These are phyloP conservation scores for Chlorophyllum brunneum DNA, from an alignment of 768 basidiomycete genomes.

Conservation along the genomic window DNA sequence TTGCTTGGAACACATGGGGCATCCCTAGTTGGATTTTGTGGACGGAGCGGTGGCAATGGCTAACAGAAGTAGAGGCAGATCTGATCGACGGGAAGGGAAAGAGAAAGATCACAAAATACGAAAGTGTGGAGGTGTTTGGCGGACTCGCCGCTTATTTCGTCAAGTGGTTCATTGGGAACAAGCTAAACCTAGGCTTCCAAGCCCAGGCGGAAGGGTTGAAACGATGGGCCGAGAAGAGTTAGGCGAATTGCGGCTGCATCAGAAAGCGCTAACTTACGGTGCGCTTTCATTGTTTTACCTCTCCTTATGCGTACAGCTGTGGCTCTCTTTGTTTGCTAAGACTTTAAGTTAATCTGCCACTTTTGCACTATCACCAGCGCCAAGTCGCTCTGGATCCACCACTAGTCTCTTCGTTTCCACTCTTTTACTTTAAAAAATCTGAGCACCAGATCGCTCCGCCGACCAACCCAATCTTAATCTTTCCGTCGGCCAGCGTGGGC, in stretches of 20 bases:
- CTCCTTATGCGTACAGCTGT: background rate
- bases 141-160: conserved; percentile 54
- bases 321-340: background rate
- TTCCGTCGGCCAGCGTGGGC: no score
- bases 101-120: conserved; percentile 46
- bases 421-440: no score
- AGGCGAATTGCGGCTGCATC: background rate
- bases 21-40: conserved; percentile 45
- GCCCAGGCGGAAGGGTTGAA: conserved; percentile 61
- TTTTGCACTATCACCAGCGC: background rate
- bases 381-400: no score
- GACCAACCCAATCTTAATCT: no score
- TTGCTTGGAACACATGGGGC: conserved; percentile 48
- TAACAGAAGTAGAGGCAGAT: conserved; percentile 29
- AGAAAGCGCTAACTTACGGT: background rate
- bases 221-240: conserved; percentile 35
- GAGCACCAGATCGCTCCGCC: no score
- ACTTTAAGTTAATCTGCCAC: background rate
- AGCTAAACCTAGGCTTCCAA: conserved; percentile 41
- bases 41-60: conserved; percentile 61
- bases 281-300: background rate
- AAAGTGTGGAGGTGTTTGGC: conserved; percentile 57
- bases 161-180: conserved; percentile 36
- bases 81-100: conserved; percentile 40
- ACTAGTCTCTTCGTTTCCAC: no score